Evolutionary conservation across 768 basidiomycete genomes (phyloP).

Genomic region (Suillus subaureus): DNA sequence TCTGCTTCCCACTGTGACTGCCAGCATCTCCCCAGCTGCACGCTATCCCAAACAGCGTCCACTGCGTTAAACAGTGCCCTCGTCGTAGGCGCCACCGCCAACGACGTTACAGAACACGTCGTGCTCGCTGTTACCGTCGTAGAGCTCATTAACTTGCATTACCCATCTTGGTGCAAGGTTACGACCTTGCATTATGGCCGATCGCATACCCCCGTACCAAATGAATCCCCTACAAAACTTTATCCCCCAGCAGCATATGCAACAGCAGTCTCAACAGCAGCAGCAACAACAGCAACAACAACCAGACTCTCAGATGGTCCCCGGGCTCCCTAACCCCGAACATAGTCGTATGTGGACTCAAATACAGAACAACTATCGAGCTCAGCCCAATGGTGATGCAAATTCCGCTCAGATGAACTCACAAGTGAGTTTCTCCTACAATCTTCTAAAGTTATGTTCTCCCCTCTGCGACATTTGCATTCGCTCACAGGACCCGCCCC

Average conservation of each 20-base stretch:
- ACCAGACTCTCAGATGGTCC: conserved; percentile 37
- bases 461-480: conserved; percentile 15
- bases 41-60: conserved; percentile 39
- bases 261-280: conserved; percentile 38
- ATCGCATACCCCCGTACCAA: conserved; percentile 57
- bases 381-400: conserved; percentile 44
- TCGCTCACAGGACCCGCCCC: conserved; percentile 21
- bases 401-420: conserved; percentile 40
- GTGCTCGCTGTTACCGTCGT: conserved; percentile 26
- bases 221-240: conserved; percentile 51
- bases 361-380: conserved; percentile 44
- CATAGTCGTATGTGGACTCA: conserved; percentile 58
- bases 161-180: conserved; percentile 27
- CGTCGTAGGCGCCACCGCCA: conserved; percentile 29
- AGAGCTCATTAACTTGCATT: conserved; percentile 32
- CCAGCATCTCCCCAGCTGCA: conserved; percentile 44
- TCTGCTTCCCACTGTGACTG: conserved; percentile 61
- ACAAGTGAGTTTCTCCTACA: conserved; percentile 46
- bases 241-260: conserved; percentile 46
- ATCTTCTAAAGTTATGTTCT: conserved; percentile 6
- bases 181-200: conserved; percentile 54
- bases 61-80: conserved; percentile 50
- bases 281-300: conserved; percentile 41
- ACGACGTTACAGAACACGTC: conserved; percentile 24
- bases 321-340: conserved; percentile 51